Base-by-base conservation (phyloP, 164 flowering plant genomes). In the Vitis rotundifolia region DNA sequence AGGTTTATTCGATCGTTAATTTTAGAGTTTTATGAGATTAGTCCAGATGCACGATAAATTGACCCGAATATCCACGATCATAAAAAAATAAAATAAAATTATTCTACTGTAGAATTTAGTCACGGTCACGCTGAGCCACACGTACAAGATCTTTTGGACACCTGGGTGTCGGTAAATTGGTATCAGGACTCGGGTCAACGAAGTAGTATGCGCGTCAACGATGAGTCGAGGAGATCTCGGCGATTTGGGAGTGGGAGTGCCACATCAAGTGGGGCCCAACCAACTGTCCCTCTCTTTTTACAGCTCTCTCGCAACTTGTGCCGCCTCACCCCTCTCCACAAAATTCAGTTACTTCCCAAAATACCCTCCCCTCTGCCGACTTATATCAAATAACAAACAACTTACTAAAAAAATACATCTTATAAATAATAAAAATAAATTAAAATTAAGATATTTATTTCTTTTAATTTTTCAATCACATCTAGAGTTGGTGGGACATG, bases 251-350 rank as follows among this genome's bases (percentile, higher is more conserved):
- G 44, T 37, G 44, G 44, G 5, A 22, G 26, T 22, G 26, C 26
- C 26, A 22, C 26, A 22, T 22, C 26, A 22, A 22, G 62, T 61
- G 72, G 76, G 76, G 49, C 72, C 76, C 63, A 49, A 22, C 18
- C 26, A 74, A 64, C 68, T 68, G 72, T 74, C 64, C 14, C 8
- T 61, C 37, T 73, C 76, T 3, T 9, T 73, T 8, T 60, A 57
- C 76, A 74, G 76, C 72, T 74, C 76, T 67, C 44, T 74, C 67
- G 68, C 74, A 71, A 71, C 68, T 71, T 67, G 78, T 62, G 78
- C 78, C 74, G 0, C 11, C 54, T 37, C 44, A 3, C 44, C 7
- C 44, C 68, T 57, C 61, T 67, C 63, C 61, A 26, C 78, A 71
- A 62, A 56, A 62, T 56, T 59, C 56, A 68, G 14, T 60, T 69